Conservation (phyloP, 345 rosid genomes). For the Bruguiera sexangula region DNA sequence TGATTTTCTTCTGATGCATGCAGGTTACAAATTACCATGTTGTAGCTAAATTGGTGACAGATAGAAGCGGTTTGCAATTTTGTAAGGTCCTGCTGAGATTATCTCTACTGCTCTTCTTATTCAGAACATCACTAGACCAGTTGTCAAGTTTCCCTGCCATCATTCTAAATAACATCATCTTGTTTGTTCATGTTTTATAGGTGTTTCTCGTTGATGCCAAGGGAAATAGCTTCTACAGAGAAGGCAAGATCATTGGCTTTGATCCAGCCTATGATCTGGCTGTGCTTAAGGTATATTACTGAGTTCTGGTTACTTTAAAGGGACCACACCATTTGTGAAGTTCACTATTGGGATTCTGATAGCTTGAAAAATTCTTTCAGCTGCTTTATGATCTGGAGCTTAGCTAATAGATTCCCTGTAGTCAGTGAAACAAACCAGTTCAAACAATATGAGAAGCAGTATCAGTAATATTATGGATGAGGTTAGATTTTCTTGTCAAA, state of each 20-base stretch:
- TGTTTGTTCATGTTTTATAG: constrained; percentile 25
- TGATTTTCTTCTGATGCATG: constrained; percentile 6
- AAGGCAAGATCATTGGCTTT: constrained; percentile 62
- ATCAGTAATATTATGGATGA: too few species aligned
- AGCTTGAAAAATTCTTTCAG: neutral
- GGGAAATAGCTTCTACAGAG: constrained; percentile 60
- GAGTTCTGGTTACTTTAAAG: neutral
- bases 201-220: constrained; percentile 59
- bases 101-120: neutral
- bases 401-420: neutral
- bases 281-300: constrained; percentile 57
- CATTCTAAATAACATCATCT: neutral
- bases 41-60: constrained; percentile 71
- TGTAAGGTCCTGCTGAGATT: constrained; percentile 55
- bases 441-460: too few species aligned
- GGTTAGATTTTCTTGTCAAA: neutral
- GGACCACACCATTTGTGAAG: neutral
- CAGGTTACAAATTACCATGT: constrained; percentile 93
- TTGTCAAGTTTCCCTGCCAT: neutral
- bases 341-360: neutral
- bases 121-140: neutral
- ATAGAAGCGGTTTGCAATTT: constrained; percentile 61
- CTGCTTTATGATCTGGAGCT: neutral
- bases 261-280: constrained; percentile 85
- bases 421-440: neutral